Conservation (phyloP, 2,329 filamentous ascomycete genomes). For the Biscogniauxia marginata region DNA sequence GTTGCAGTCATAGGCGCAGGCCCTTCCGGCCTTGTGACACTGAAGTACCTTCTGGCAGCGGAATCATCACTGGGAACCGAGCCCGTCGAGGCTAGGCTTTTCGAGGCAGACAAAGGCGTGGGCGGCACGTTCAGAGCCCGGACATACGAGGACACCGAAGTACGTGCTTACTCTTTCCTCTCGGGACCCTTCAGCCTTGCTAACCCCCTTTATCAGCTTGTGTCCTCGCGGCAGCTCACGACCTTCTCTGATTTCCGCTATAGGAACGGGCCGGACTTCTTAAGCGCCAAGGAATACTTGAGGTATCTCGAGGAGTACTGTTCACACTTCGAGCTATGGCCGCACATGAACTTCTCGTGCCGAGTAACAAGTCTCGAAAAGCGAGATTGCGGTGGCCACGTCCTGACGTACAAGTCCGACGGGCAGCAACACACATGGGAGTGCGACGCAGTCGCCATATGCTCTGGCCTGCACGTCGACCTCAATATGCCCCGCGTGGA, state of each 20-base stretch:
- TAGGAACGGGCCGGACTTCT: slow-evolving; percentile 42
- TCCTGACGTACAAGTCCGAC: slow-evolving; percentile 13
- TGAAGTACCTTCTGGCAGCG: slow-evolving; percentile 37
- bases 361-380: slow-evolving; percentile 30
- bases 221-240: slow-evolving; percentile 46
- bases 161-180: slow-evolving; percentile 5
- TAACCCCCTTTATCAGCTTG: slow-evolving; percentile 27
- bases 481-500: slow-evolving; percentile 39
- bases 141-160: slow-evolving; percentile 44
- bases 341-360: slow-evolving; percentile 36
- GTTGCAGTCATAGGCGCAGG: slow-evolving; percentile 40
- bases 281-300: slow-evolving; percentile 40
- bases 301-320: slow-evolving; percentile 43
- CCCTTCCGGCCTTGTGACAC: slow-evolving; percentile 37
- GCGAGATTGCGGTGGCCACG: slow-evolving; percentile 18
- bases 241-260: slow-evolving; percentile 45
- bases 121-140: slow-evolving; percentile 44
- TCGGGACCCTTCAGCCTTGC: not conserved
- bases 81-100: slow-evolving; percentile 41
- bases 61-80: slow-evolving; percentile 29
- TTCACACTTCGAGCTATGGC: slow-evolving; percentile 37
- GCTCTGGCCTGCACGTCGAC: slow-evolving; percentile 43
- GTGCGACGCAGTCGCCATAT: slow-evolving; percentile 47
- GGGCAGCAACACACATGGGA: slow-evolving; percentile 26
- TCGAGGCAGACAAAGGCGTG: slow-evolving; percentile 39